Evolutionary conservation across 78 protist species (phyloP), one percentile per base, ranked within the genome.

Genomic region (Dictyostelium firmibasis): DNA sequence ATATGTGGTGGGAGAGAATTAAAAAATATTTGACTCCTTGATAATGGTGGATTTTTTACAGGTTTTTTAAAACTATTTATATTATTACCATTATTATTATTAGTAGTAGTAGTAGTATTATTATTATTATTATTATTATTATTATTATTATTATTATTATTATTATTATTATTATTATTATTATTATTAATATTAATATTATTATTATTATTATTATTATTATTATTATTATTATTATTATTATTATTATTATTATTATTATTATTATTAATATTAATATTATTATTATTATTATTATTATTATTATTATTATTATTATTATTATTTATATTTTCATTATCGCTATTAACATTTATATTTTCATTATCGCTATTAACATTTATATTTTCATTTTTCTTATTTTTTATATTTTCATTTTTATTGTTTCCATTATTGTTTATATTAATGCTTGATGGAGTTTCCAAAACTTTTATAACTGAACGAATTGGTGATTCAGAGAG

Each of bases 151-250:
- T 74, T 27, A 72, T 27, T 72, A 33, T 72, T 27, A 72, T 16
- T 72, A 72, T 72, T 72, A 23, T 23, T 33, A 72, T 33, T 72
- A 72, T 33, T 72, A 33, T 27, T 72, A 72, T 33, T 72, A 23
- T 23, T 72, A 31, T 33, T 33, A 33, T 70, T 25, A 70, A 33
- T 29, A 72, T 72, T 35, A 23, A 10, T 33, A 72, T 33, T 72
- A 72, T 72, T 72, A 70, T 70, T 70, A 70, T 31, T 70, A 72
- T 72, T 35, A 33, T 7, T 72, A 72, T 72, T 72, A 72, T 72
- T 72, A 35, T 35, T 33, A 35, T 33, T 36, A 74, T 74, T 36
- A 35, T 74, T 20, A 74, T 36, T 36, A 74, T 74, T 20, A 74
- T 74, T 36, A 35, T 74, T 14, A 74, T 36, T 74, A 14, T 36